Base-by-base conservation (phyloP, 192 early-diverging fungal species). In the Ambispora gerdemannii region DNA sequence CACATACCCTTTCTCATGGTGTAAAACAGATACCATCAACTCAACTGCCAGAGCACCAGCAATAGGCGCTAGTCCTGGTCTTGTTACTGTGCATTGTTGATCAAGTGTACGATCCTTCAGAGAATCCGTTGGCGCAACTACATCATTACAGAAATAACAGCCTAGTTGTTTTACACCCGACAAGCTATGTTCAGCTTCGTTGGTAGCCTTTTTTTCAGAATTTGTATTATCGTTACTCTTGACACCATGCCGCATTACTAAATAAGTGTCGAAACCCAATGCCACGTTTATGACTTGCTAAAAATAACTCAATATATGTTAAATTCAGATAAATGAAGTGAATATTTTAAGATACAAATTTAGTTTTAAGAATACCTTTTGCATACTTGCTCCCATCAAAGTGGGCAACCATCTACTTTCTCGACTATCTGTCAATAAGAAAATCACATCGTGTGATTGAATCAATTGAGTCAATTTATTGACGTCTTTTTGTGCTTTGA, bases 81-180 rank as follows among this genome's bases (percentile, higher is more conserved):
- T 84, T 2, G 97, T 96, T 4, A 99, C 97, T 0, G 97, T 99
- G 75, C 97, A 99, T 84, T 96, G 93, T 74, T 99, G 97, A 75
- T 99, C 97, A 52, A 99, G 80, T 0, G 95, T 95, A 35, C 97
- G 84, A 77, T 96, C 94, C 11, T 86, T 89, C 4, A 97, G 82
- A 19, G 97, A 97, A 79, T 98, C 95, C 0, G 88, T 84, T 2
- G 97, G 95, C n/a, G 93, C 95, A 19, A 99, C 95, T 64, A 99
- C 88, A 71, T 99, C 97, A 76, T 95, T 96, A 82, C 97, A 99
- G 69, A 93, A 99, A 73, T 99, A 99, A 71, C 97, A 99, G 10
- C 97, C 97, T 17, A 99, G 82, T 0, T 78, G 70, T 20, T 27
- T n/a, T 33, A 70, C 38, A 47, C 31, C 24, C 30, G 33, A 75